Evolutionary conservation across 129 eudicot genomes (phyloP).

Genomic region (Flaveria robusta): DNA sequence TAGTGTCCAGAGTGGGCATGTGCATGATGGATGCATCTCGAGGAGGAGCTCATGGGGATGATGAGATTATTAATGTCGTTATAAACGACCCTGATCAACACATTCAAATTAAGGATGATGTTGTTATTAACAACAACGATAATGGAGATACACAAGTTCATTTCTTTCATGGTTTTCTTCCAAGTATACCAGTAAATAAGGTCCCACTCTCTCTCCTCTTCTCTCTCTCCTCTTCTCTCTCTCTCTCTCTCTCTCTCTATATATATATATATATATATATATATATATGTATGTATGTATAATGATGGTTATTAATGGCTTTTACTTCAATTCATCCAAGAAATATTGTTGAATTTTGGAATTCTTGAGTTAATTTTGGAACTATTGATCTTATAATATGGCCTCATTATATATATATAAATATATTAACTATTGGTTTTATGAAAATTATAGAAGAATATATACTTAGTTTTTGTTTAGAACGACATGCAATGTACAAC

Average conservation of each 20-base stretch:
- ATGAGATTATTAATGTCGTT: constrained; percentile 20
- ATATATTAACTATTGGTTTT: not conserved
- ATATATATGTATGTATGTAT: no score
- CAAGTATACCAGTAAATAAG: constrained; percentile 42
- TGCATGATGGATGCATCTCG: constrained; percentile 73
- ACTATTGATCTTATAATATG: not conserved
- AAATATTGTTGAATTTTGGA: not conserved
- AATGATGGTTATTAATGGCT: not conserved
- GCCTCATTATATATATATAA: not conserved
- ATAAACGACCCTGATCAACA: constrained; percentile 36
- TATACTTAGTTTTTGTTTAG: not conserved
- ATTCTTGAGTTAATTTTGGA: not conserved
- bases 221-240: constrained; percentile 19
- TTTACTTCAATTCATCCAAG: constrained; percentile 3
- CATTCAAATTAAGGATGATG: constrained; percentile 28
- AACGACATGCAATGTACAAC: no score
- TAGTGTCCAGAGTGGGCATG: constrained; percentile 43
- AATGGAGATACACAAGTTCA: constrained; percentile 20
- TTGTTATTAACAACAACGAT: constrained; percentile 21
- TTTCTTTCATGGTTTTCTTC: constrained; percentile 35
- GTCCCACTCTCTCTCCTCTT: constrained; percentile 21
- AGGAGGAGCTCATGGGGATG: constrained; percentile 44
- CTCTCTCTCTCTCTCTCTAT: constrained; percentile 11
- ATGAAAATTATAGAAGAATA: not conserved
- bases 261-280: constrained; percentile 1